Evolutionary conservation across 805 yeast species (phyloP), one percentile per base, ranked within the genome.

Genomic region (Cyberlindnera mrakii): DNA sequence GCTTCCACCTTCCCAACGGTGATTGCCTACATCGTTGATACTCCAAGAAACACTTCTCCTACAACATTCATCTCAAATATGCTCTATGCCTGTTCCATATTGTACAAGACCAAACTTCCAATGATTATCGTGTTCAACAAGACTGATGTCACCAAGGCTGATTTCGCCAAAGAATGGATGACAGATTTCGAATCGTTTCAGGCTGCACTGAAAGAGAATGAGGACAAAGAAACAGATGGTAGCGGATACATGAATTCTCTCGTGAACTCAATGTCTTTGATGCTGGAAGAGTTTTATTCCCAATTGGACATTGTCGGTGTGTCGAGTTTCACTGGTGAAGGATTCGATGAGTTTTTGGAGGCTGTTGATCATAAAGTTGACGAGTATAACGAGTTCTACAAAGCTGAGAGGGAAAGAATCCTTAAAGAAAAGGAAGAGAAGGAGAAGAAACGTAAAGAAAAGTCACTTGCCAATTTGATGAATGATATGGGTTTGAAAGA

Each of bases 21-120:
- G 23, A 78, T 93, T 49, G 98, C 98, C 0, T 93, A 93, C 62
- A 82, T 93, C 49, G 93, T 93, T 23, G 99, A 93, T 60, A 93
- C 99, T 1, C 99, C 99, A 40, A 75, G 99, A 61, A 85, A 90
- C 47, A 71, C 95, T 2, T 82, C 95, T 2, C 99, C 99, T 35
- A 85, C 96, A 0, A 93, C 99, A 2, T 93, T 93, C 63, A 93
- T 93, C 78, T 90, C 98, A 42, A 93, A 93, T 63, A 93, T 93
- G 99, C 75, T 93, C 30, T 93, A 93, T 59, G 99, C 99, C 0
- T 93, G 99, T 67, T 91, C 98, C 7, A 91, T 93, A 40, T 72
- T 93, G 37, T 93, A 93, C 70, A 93, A 93, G 66, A 91, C 97
- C 18, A 90, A 91, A 60, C 73, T 93, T 43, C 99, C 99, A 15